Percentiles rank a stretch among this genome's conserved stretches.
Evolutionary conservation across 1,284 basidiomycete genomes (phyloP).

Genomic region (Athelia sp.): DNA sequence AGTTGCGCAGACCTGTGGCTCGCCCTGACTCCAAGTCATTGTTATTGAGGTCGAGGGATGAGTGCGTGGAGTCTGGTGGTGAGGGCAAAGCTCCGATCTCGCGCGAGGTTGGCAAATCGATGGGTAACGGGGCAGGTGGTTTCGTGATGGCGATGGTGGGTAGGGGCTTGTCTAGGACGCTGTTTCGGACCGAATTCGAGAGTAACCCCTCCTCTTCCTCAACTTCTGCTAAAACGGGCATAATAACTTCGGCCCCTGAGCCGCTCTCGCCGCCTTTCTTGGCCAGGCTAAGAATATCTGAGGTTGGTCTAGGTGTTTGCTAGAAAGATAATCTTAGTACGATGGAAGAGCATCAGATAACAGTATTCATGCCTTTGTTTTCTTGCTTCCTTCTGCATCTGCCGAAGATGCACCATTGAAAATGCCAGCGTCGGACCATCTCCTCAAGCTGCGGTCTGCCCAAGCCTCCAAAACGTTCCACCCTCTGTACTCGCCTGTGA

Average conservation of each 20-base stretch:
- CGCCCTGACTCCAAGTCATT: slow-evolving; percentile 59
- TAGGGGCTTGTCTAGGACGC: slow-evolving; percentile 18
- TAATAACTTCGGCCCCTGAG: slow-evolving; percentile 31
- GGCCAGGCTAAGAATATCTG: slow-evolving; percentile 19
- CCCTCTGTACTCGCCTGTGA: slow-evolving; percentile 81
- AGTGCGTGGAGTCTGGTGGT: slow-evolving; percentile 38
- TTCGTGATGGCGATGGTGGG: slow-evolving; percentile 63
- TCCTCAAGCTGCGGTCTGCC: slow-evolving; percentile 81
- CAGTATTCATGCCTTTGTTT: slow-evolving; percentile 39
- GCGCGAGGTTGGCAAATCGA: slow-evolving; percentile 56
- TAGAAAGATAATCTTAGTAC: background rate
- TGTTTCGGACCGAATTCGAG: slow-evolving; percentile 18
- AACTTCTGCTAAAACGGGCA: slow-evolving; percentile 39
- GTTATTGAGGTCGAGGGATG: slow-evolving; percentile 33
- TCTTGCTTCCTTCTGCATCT: slow-evolving; percentile 29
- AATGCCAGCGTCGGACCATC: slow-evolving; percentile 79
- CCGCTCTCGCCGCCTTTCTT: slow-evolving; percentile 9
- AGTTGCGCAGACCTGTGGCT: slow-evolving; percentile 14
- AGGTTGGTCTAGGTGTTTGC: slow-evolving; percentile 10
- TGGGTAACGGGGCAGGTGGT: slow-evolving; percentile 61
- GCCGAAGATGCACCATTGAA: slow-evolving; percentile 51
- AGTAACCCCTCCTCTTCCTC: slow-evolving; percentile 27
- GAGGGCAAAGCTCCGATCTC: slow-evolving; percentile 48
- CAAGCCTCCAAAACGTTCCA: slow-evolving; percentile 90
- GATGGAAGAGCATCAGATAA: no score